phyloP scores from a whole-genome alignment of 176 grass and related monocot species.

The Puya raimondii region DNA sequence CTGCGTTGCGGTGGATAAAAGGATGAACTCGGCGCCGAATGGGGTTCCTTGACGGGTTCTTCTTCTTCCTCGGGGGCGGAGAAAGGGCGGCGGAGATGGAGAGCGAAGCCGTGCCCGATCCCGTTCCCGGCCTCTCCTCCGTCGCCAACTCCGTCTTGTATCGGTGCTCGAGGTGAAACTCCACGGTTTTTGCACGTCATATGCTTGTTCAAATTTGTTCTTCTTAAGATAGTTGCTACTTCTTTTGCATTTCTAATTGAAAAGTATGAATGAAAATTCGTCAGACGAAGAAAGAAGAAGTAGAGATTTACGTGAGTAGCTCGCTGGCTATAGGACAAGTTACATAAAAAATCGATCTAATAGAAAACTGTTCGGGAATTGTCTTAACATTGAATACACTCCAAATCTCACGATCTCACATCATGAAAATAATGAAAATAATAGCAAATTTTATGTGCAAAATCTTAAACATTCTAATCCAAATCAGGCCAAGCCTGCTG shows the following conservation, averaged over 20 bases:
- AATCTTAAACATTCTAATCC: no score
- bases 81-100: conserved; percentile 19
- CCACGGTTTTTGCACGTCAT: not conserved
- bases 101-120: conserved; percentile 15
- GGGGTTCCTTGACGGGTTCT: conserved; percentile 46
- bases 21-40: conserved; percentile 23
- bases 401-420: no score
- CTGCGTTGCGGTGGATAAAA: conserved; percentile 17
- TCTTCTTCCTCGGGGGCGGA: conserved; percentile 13
- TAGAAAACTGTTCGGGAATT: no score
- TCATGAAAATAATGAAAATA: no score
- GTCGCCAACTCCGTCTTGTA: conserved; percentile 53
- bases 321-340: no score
- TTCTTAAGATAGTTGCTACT: not conserved
- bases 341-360: no score
- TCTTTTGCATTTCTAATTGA: not conserved
- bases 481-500: no score
- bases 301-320: no score
- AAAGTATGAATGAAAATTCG: no score
- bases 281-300: no score
- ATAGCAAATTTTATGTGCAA: no score
- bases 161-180: conserved; percentile 48
- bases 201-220: not conserved
- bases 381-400: no score
- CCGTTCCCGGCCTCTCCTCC: conserved; percentile 51